Percentiles rank a stretch among this genome's conserved stretches.
Conservation (phyloP, 345 rosid genomes). For the Salix koriyanagi region DNA sequence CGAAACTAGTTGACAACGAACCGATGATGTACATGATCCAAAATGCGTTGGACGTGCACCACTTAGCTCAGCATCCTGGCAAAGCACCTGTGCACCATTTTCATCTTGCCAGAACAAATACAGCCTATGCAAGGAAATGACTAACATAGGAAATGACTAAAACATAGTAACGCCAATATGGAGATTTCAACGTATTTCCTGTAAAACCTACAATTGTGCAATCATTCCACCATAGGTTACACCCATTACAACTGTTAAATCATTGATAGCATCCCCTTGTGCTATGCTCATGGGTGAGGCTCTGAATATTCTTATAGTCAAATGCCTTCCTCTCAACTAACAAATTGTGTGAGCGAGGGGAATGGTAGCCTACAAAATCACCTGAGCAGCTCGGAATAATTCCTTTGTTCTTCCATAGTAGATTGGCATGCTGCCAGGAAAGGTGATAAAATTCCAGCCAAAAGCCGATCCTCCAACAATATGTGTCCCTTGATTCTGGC, state of each 20-base stretch:
- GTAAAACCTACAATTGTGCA: not conserved
- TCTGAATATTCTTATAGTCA: not conserved
- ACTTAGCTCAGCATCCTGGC: not conserved
- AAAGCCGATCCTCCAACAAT: slow-evolving; percentile 81
- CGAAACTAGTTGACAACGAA: too few relatives aligned
- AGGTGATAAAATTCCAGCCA: slow-evolving; percentile 87
- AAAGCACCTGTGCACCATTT: not conserved
- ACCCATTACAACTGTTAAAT: not conserved
- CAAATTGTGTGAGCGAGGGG: not conserved
- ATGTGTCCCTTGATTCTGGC: slow-evolving; percentile 20
- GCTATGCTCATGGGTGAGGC: not conserved
- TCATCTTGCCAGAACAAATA: not conserved
- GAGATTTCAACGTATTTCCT: slow-evolving; percentile 3
- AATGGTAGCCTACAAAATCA: slow-evolving; percentile 10
- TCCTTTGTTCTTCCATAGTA: slow-evolving; percentile 72
- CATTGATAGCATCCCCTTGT: not conserved
- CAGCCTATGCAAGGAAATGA: not conserved
- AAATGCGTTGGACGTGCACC: not conserved
- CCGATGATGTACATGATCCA: not conserved
- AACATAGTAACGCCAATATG: not conserved
- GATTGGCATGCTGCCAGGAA: slow-evolving; percentile 38
- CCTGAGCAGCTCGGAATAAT: slow-evolving; percentile 52
- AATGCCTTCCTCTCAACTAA: not conserved
- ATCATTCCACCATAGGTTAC: not conserved
- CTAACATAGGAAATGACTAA: not conserved